These are phyloP conservation scores for Adansonia digitata DNA, from an alignment of 345 rosid species.

Conservation along the genomic window DNA sequence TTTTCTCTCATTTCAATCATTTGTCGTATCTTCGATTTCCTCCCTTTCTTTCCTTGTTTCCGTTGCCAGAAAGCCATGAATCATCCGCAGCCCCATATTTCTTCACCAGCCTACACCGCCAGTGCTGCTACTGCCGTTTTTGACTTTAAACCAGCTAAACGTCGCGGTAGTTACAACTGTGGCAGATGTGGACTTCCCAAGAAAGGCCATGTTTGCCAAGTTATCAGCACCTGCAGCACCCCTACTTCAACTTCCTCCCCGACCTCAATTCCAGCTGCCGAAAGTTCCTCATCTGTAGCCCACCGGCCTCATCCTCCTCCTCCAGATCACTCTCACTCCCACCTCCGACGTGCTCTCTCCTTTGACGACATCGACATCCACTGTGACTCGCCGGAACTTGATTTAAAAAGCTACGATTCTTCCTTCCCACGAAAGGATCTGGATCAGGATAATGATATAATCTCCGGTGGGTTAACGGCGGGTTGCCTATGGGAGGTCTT, in stretches of 20 bases:
- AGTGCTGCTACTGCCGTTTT: conserved; percentile 26
- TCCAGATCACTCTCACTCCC: conserved; percentile 52
- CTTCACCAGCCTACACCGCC: conserved; percentile 32
- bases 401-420: conserved; percentile 17
- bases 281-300: conserved; percentile 33
- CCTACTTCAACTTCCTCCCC: conserved; percentile 14
- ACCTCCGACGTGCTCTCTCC: conserved; percentile 75
- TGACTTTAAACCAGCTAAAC: conserved; percentile 40
- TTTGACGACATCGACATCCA: conserved; percentile 65
- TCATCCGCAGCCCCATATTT: conserved; percentile 37
- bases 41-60: neutral
- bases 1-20: neutral
- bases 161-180: conserved; percentile 90
- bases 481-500: conserved; percentile 77
- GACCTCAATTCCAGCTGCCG: conserved; percentile 26
- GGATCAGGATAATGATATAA: conserved; percentile 24
- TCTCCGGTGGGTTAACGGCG: conserved; percentile 48
- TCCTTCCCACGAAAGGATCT: conserved; percentile 39
- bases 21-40: neutral
- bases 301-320: conserved; percentile 25
- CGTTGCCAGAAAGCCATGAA: conserved; percentile 26
- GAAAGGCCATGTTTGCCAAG: conserved; percentile 74
- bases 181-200: conserved; percentile 95
- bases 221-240: conserved; percentile 15
- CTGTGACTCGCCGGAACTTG: conserved; percentile 40